Base-by-base conservation (phyloP, 2,329 filamentous ascomycete genomes). In the Fusarium sambucinum region DNA sequence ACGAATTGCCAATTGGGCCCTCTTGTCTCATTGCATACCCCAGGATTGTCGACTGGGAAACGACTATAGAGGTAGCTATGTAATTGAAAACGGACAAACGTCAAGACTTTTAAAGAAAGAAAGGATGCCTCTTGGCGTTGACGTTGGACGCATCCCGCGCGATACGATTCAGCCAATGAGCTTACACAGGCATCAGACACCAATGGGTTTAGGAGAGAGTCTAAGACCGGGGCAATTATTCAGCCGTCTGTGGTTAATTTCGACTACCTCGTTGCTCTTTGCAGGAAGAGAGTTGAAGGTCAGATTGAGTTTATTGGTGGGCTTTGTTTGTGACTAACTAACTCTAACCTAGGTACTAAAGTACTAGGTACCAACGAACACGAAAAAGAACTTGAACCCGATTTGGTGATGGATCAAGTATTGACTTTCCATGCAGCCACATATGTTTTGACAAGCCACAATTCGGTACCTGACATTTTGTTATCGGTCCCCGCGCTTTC, bases 131-230 rank as follows among this genome's bases (percentile, higher is more conserved):
- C 60, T 66, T 59, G 55, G 56, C 66, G 46, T 69, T 51, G 41
- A 46, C 47, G 29, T 53, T 40, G 6, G 29, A 44, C 61, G 66
- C 56, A 52, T 44, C 41, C 60, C 66, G 66, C 30, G 44, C 32
- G 32, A 52, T 69, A 69, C 66, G 66, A 17, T n/a, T 6, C n/a
- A 42, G 23, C 66, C 66, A 69, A 69, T 69, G 25, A 55, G 48
- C 55, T 55, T 50, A 53, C 30, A 54, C 44, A 65, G 50, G 55
- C 65, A 68, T 44, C 10, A 40, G 37, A 40, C 21, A 23, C 35
- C 25, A 13, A 30, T 23, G 16, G 13, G 19, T 16, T 25, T 32
- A 25, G 27, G 19, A 9, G 35, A 44, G 30, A 44, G 21, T 33
- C 40, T 29, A 19, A 45, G 9, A 27, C 57, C 48, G 53, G 58